A percentile compares a stretch with the other conserved stretches of the same genome.
phyloP scores from a whole-genome alignment of 2,329 filamentous ascomycete species.

The Epichloe gansuensis region DNA sequence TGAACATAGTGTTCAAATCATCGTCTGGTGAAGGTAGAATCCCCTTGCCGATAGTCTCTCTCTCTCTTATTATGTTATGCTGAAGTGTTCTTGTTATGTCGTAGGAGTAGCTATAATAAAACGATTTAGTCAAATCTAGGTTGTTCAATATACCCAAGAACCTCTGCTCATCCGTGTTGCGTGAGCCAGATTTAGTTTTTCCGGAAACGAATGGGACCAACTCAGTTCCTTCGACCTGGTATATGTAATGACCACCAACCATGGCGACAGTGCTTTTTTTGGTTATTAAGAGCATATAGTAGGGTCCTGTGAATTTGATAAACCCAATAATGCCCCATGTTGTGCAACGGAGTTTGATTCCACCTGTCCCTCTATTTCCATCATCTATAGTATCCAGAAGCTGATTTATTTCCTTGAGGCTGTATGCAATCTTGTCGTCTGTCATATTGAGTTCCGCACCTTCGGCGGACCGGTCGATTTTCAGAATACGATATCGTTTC shows the following conservation, averaged over 20 bases:
- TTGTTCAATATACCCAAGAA: slow-evolving; percentile 85
- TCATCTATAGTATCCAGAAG: slow-evolving; percentile 91
- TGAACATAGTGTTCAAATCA: slow-evolving; percentile 88
- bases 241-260: slow-evolving; percentile 90
- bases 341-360: slow-evolving; percentile 76
- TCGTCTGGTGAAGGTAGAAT: slow-evolving; percentile 42
- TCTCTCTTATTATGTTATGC: slow-evolving; percentile 76
- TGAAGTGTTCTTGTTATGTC: slow-evolving; percentile 88
- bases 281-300: slow-evolving; percentile 94
- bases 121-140: slow-evolving; percentile 77
- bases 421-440: slow-evolving; percentile 93
- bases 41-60: slow-evolving; percentile 55
- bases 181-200: slow-evolving; percentile 61
- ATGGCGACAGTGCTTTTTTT: slow-evolving; percentile 94
- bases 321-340: slow-evolving; percentile 93
- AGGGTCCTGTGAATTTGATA: slow-evolving; percentile 87
- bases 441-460: slow-evolving; percentile 65
- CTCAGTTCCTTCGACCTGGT: slow-evolving; percentile 89
- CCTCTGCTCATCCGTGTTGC: slow-evolving; percentile 75
- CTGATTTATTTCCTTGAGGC: slow-evolving; percentile 80
- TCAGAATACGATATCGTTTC: slow-evolving; percentile 76
- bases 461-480: slow-evolving; percentile 83
- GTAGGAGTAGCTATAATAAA: slow-evolving; percentile 98
- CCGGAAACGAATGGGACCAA: slow-evolving; percentile 73
- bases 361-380: slow-evolving; percentile 81